Base-by-base conservation (phyloP, 2,329 filamentous ascomycete species). In the Claviceps digitariae region DNA sequence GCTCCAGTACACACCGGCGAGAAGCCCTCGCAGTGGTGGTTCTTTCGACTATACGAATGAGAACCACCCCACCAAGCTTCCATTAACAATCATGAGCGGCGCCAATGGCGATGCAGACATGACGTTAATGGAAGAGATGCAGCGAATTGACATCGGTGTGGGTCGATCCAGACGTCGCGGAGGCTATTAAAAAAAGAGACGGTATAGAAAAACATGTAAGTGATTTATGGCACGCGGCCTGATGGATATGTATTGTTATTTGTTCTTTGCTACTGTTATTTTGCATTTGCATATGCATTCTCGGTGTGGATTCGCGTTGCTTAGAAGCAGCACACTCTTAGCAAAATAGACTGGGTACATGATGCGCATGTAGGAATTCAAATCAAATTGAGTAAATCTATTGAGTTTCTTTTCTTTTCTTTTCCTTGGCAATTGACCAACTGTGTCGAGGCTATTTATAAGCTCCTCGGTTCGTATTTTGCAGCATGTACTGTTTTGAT, bases 101-200 rank as follows among this genome's bases (percentile, higher is more conserved):
- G 67, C 66, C 5, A 67, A 69, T 36, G 69, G 66, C 51, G 68
- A 65, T 17, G 66, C 68, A 27, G 75, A 75, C 54, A 72, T 79
- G 66, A 79, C 83, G 21, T 68, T 90, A 51, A 77, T 85, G 67
- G 74, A 87, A 57, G 86, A 90, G 68, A 78, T 90, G 74, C 81
- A 76, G 60, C 73, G 74, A 48, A 84, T 85, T 56, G 81, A 85
- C 60, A 77, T 85, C 58, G 82, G 82, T n/a, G 71, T 72, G 25
- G 81, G 80, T 3, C 70, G 81, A 55, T 76, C 77, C 27, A 70
- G 78, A 60, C 70, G 78, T 46, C 74, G 76, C 51, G 69, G 71
- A 34, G 71, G 69, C 25, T 72, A 72, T 56, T 73, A 54, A 67
- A 20, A 9, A 17, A 4, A 3, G 1, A 2, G 43, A 27, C 4